Evolutionary conservation across 2,329 filamentous ascomycete genomes (phyloP), one percentile per base, ranked within the genome.

Genomic region (Fragosphaeria purpurea): DNA sequence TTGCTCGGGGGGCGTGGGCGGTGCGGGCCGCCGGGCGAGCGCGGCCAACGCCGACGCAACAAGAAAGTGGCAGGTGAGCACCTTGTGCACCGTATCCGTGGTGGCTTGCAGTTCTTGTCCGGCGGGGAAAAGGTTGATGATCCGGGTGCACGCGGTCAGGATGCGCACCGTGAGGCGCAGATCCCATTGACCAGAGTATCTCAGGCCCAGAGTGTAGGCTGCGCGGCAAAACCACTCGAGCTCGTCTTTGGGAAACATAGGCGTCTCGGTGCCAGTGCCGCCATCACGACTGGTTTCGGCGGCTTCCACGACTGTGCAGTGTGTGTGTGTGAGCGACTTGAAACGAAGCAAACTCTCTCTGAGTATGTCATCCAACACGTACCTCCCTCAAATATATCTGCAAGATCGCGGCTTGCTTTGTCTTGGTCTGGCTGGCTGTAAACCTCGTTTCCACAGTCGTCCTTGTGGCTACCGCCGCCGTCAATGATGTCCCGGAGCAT

Each of bases 141-240:
- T 74, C 0, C 60, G 61, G 38, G 80, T 66, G 53, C 77, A 82
- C 33, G 69, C 68, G 5, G 62, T 63, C 45, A 83, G 66, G 31
- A 95, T 72, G 4, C 76, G 70, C 4, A 82, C 61, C 0, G 83
- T 69, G 46, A 73, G 65, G 6, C 64, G 62, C 1, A 82, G 70
- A 31, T 75, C 63, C 72, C 84, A 83, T 1, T 52, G 56, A 4
- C 76, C 69, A 2, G 73, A 71, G 56, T 83, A 72, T 53, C 81
- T 79, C 5, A 91, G 65, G 0, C 82, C 83, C 6, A 89, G 64
- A 57, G 93, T 94, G 69, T 94, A 95, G 1, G 85, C 76, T 55
- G 86, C 91, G 55, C 83, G 83, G 39, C 83, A 84, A 62, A 95
- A 90, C 88, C 88, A 95, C 57, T 90, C 77, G 4, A 94, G 70